Evolutionary conservation across 1,284 basidiomycete species (phyloP).

Genomic region (Lentinula novae-zelandiae): DNA sequence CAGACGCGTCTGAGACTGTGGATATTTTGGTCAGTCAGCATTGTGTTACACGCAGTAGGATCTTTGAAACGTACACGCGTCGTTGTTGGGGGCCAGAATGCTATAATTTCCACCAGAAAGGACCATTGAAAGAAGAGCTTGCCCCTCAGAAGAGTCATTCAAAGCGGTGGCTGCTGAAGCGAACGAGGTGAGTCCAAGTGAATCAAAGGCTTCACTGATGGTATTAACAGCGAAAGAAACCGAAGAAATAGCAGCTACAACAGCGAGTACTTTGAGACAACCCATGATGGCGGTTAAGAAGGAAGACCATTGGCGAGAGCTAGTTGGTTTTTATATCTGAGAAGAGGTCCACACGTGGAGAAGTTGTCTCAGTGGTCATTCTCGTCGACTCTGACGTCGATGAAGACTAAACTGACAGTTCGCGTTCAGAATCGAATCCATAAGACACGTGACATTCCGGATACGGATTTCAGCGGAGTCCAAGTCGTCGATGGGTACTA

Average conservation of each 20-base stretch:
- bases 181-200: conserved; percentile 36
- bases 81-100: conserved; percentile 47
- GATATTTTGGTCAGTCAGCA: neutral
- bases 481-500: no score
- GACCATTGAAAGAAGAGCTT: conserved; percentile 34
- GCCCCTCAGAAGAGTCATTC: conserved; percentile 40
- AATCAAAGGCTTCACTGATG: conserved; percentile 30
- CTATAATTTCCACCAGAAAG: conserved; percentile 38
- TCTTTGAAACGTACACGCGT: conserved; percentile 34
- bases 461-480: no score
- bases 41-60: neutral
- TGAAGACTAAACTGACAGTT: no score
- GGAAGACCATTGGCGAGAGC: no score
- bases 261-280: neutral
- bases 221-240: conserved; percentile 18
- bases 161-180: conserved; percentile 21
- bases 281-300: neutral
- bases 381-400: neutral
- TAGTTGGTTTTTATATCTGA: neutral
- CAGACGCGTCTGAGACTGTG: conserved; percentile 30
- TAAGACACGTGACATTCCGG: no score
- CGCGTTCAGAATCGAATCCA: no score
- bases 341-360: neutral
- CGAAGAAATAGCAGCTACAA: conserved; percentile 9
- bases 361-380: neutral